These are phyloP conservation scores for Coemansia aciculifera DNA, from an alignment of 192 early-diverging fungal species.

Conservation along the genomic window DNA sequence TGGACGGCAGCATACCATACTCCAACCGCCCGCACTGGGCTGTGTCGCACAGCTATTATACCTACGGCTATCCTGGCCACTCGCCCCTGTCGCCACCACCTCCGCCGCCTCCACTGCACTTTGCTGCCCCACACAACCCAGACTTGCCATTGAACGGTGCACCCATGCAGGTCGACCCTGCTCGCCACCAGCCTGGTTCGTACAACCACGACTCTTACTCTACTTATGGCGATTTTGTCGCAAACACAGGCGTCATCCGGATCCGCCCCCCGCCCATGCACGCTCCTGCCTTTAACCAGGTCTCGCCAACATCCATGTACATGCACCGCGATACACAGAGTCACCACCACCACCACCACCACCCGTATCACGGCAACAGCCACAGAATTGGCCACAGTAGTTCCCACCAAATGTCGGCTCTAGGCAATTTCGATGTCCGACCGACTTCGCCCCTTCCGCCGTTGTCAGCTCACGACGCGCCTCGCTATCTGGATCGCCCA, in stretches of 20 bases:
- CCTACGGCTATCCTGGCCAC: conserved; percentile 34
- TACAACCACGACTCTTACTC: conserved; percentile 50
- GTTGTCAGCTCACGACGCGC: conserved; percentile 1
- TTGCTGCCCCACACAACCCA: conserved; percentile 9
- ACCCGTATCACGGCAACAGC: conserved; percentile 8
- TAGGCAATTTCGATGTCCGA: conserved; percentile 13
- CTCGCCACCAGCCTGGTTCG: conserved; percentile 19
- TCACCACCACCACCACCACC: not conserved
- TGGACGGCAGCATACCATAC: conserved; percentile 48
- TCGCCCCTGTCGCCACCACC: conserved; percentile 37
- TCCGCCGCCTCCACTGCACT: conserved; percentile 28
- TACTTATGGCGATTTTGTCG: conserved; percentile 48
- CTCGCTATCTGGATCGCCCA: conserved; percentile 3
- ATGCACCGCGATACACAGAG: conserved; percentile 5
- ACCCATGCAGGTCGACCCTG: conserved; percentile 26
- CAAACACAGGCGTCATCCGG: conserved; percentile 43
- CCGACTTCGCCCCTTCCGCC: conserved; percentile 6
- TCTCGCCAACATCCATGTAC: conserved; percentile 15
- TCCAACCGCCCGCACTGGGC: conserved; percentile 41
- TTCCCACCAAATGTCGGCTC: conserved; percentile 14
- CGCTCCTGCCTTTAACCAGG: conserved; percentile 13
- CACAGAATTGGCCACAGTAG: not conserved
- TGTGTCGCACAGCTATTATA: conserved; percentile 31
- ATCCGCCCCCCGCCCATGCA: conserved; percentile 34
- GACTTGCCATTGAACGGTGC: conserved; percentile 31